Evolutionary conservation across 129 eudicot genomes (phyloP).

Genomic region (Flaveria sonorensis): DNA sequence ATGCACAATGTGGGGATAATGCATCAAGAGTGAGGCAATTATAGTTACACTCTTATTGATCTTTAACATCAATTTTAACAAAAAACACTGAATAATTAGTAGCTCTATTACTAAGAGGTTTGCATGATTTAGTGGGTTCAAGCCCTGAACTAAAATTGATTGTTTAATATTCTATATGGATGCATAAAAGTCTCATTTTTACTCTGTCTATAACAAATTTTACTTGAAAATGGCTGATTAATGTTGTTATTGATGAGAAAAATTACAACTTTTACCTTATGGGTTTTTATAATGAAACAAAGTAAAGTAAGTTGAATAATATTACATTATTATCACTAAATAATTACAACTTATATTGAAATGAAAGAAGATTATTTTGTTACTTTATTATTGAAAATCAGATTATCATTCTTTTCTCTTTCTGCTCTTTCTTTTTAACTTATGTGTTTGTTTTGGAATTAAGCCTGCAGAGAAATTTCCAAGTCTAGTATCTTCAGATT

Average conservation of each 20-base stretch:
- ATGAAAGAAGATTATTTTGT: background rate
- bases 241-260: background rate
- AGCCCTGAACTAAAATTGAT: too few relatives aligned
- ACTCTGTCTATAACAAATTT: background rate
- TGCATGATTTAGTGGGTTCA: background rate
- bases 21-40: too few relatives aligned
- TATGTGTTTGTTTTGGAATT: slow-evolving; percentile 3
- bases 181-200: background rate
- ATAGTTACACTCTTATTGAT: too few relatives aligned
- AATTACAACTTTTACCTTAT: background rate
- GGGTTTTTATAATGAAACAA: background rate
- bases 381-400: background rate
- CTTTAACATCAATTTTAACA: background rate
- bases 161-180: too few relatives aligned
- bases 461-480: slow-evolving; percentile 98
- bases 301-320: background rate
- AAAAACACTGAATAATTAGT: background rate
- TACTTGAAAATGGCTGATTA: background rate
- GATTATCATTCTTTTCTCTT: background rate
- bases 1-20: too few relatives aligned
- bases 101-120: background rate
- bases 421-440: background rate
- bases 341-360: background rate
- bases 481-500: slow-evolving; percentile 58
- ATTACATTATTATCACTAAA: background rate